phyloP scores from a whole-genome alignment of 2,329 filamentous ascomycete genomes.

The Colletotrichum sidae region DNA sequence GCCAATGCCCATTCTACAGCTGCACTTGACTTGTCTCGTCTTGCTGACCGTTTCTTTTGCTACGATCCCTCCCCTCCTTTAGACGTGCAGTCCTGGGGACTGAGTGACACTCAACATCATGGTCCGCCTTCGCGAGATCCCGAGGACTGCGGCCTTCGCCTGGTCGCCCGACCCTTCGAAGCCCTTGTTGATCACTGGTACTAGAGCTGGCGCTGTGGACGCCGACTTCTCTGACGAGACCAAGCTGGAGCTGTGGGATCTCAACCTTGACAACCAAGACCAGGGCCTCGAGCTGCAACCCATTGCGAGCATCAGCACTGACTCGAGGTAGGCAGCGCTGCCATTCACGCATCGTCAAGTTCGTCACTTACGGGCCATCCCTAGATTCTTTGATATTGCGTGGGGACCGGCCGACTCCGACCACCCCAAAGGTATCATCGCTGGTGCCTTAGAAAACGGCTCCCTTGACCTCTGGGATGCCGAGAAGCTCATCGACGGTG shows the following conservation, averaged over 20 bases:
- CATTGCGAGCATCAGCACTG: slow-evolving; percentile 83
- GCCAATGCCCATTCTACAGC: slow-evolving; percentile 34
- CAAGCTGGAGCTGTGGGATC: slow-evolving; percentile 95
- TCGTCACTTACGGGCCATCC: slow-evolving; percentile 22
- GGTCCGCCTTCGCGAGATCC: slow-evolving; percentile 97
- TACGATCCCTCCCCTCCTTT: slow-evolving; percentile 17
- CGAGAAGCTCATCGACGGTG: slow-evolving; percentile 70
- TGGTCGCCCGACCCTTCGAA: slow-evolving; percentile 87
- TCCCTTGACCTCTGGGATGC: slow-evolving; percentile 95
- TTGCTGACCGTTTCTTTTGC: slow-evolving; percentile 23
- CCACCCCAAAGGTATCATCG: slow-evolving; percentile 88
- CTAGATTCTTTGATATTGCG: slow-evolving; percentile 95
- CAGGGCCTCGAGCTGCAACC: slow-evolving; percentile 88
- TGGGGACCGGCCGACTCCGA: slow-evolving; percentile 88
- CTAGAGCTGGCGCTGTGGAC: slow-evolving; percentile 92
- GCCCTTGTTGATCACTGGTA: slow-evolving; percentile 91
- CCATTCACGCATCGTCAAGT: slow-evolving; percentile 4
- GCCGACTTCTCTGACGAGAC: slow-evolving; percentile 98
- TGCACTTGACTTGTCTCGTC: slow-evolving; percentile 17
- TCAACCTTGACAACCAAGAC: slow-evolving; percentile 81
- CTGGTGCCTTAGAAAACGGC: slow-evolving; percentile 94
- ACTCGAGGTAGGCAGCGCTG: slow-evolving; percentile 77
- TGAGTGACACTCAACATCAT: slow-evolving; percentile 64
- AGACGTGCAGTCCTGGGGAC: slow-evolving; percentile 37
- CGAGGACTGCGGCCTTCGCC: slow-evolving; percentile 95